Evolutionary conservation across 208 protist genomes (phyloP).

Genomic region (Spongospora subterranea): DNA sequence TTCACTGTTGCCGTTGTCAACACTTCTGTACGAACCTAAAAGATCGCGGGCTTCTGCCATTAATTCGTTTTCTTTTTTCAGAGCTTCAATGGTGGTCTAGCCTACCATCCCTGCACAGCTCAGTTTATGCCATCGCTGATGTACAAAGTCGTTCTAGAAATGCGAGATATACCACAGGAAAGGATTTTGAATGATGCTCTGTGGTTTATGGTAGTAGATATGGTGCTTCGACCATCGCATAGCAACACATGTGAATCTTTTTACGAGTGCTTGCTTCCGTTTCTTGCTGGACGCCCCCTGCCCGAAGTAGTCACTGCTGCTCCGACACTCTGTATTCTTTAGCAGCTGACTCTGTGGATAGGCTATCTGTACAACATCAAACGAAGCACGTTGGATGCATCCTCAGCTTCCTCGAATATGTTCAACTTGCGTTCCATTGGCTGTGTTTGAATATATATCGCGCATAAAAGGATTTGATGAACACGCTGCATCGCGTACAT

Average conservation of each 20-base stretch:
- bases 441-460: background rate
- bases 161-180: background rate
- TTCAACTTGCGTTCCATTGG: background rate
- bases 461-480: background rate
- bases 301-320: background rate
- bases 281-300: background rate
- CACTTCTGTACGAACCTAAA: background rate
- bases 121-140: background rate
- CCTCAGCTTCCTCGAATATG: background rate
- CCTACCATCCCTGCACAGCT: background rate
- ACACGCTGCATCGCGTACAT: background rate
- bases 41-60: too few relatives aligned
- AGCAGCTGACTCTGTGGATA: too few relatives aligned
- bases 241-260: background rate
- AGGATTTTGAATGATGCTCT: background rate
- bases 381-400: background rate
- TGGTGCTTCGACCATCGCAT: background rate
- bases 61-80: too few relatives aligned
- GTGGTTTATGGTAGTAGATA: background rate
- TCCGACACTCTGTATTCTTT: too few relatives aligned
- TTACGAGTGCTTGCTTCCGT: background rate
- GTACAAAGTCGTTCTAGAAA: background rate
- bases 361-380: too few relatives aligned
- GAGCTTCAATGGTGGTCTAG: background rate
- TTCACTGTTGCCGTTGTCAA: background rate